Evolutionary conservation across 2,329 filamentous ascomycete species (phyloP).

Genomic region (Beauveria brongniartii): DNA sequence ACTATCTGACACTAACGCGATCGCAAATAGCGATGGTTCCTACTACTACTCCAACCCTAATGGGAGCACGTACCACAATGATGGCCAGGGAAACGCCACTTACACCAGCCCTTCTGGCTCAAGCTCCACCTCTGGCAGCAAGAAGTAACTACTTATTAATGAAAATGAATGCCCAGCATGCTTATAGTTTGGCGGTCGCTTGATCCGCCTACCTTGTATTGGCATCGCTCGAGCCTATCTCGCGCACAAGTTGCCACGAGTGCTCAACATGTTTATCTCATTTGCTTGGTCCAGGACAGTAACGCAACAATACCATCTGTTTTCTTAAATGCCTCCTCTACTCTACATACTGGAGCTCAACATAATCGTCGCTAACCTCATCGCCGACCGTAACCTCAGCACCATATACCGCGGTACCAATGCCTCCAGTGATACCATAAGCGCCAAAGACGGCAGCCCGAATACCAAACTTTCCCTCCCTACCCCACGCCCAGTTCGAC

Average conservation of each 20-base stretch:
- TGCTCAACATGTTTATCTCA: neutral
- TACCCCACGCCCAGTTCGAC: neutral
- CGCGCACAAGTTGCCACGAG: neutral
- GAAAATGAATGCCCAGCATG: neutral
- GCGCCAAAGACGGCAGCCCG: neutral
- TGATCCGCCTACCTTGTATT: neutral
- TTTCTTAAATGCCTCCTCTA: neutral
- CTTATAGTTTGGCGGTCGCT: neutral
- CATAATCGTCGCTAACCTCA: neutral
- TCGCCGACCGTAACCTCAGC: neutral
- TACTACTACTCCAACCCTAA: slow-evolving; percentile 69
- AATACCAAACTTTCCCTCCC: neutral
- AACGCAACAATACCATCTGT: too few species aligned
- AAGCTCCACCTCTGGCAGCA: slow-evolving; percentile 22
- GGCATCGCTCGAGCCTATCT: neutral
- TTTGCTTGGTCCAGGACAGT: too few species aligned
- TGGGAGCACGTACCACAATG: slow-evolving; percentile 61
- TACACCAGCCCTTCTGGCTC: slow-evolving; percentile 50
- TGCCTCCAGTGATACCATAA: neutral
- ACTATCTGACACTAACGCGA: neutral
- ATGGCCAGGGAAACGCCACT: slow-evolving; percentile 46
- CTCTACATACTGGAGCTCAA: neutral
- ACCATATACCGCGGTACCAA: neutral
- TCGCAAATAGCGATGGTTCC: slow-evolving; percentile 45
- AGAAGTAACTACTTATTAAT: neutral